Evolutionary conservation across 306 rosid genomes (phyloP).

Genomic region (Nissolia schottii): DNA sequence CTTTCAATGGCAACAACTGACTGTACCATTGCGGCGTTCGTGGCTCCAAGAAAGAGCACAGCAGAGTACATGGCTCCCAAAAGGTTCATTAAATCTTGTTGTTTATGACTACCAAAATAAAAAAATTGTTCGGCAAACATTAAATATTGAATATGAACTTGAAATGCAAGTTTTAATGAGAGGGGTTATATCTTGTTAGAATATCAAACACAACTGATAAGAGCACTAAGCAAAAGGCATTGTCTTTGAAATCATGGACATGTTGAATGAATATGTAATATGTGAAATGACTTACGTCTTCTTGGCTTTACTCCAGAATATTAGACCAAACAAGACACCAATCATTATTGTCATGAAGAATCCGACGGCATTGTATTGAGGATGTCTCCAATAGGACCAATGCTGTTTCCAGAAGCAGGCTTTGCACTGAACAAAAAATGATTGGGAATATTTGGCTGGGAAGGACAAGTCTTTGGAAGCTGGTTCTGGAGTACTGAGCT

Average conservation of each 20-base stretch:
- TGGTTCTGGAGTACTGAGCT: constrained; percentile 41
- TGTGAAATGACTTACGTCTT: constrained; percentile 19
- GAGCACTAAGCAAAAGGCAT: not conserved
- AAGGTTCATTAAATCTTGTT: constrained; percentile 37
- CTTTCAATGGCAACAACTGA: constrained; percentile 54
- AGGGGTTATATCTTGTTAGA: constrained; percentile 5
- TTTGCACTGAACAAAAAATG: constrained; percentile 41
- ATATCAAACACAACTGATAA: not conserved
- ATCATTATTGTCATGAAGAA: constrained; percentile 36
- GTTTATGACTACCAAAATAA: not conserved
- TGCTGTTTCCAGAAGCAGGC: constrained; percentile 38
- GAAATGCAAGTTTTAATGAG: constrained; percentile 6
- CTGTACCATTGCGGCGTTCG: constrained; percentile 35
- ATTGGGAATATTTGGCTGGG: constrained; percentile 49
- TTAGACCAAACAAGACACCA: constrained; percentile 44
- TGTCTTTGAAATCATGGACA: not conserved
- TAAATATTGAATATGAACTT: not conserved
- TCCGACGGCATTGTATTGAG: constrained; percentile 39
- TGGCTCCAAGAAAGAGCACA: constrained; percentile 25
- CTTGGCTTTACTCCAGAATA: constrained; percentile 47
- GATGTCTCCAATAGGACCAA: constrained; percentile 58
- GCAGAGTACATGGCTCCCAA: constrained; percentile 65
- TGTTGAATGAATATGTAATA: not conserved
- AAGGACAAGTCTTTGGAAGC: constrained; percentile 38
- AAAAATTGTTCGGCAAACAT: not conserved